phyloP scores from a whole-genome alignment of 169 alveolate species.

The Neospora caninum region DNA sequence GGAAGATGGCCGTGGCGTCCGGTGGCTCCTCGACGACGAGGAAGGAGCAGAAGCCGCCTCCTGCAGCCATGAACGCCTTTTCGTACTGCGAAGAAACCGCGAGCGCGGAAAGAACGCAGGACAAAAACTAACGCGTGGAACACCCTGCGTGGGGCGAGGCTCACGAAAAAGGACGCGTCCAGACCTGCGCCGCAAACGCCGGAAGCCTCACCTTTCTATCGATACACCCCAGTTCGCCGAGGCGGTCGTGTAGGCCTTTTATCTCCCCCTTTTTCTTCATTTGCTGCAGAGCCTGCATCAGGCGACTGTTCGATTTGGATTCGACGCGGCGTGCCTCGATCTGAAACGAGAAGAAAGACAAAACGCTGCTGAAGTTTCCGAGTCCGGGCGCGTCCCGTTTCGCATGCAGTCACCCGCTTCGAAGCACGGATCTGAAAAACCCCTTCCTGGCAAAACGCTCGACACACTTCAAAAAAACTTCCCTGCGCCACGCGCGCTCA shows the following conservation, averaged over 20 bases:
- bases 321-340: conserved; percentile 39
- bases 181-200: no score
- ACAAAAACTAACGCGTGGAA: no score
- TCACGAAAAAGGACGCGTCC: no score
- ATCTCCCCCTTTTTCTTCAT: background rate
- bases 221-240: conserved; percentile 32
- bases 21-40: conserved; percentile 54
- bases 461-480: no score
- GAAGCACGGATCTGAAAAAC: no score
- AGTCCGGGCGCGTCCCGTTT: background rate
- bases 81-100: conserved; percentile 21
- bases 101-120: background rate
- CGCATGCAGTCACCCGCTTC: no score
- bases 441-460: no score
- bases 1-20: conserved; percentile 36
- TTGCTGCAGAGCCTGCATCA: conserved; percentile 26
- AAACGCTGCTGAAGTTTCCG: background rate
- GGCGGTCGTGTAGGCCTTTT: conserved; percentile 2
- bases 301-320: background rate
- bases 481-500: no score
- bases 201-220: background rate
- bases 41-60: conserved; percentile 50
- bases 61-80: conserved; percentile 56
- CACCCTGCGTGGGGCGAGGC: no score
- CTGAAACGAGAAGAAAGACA: background rate